These are phyloP conservation scores for Trichosporon coremiiforme DNA, from an alignment of 1,284 basidiomycete genomes.

Conservation along the genomic window DNA sequence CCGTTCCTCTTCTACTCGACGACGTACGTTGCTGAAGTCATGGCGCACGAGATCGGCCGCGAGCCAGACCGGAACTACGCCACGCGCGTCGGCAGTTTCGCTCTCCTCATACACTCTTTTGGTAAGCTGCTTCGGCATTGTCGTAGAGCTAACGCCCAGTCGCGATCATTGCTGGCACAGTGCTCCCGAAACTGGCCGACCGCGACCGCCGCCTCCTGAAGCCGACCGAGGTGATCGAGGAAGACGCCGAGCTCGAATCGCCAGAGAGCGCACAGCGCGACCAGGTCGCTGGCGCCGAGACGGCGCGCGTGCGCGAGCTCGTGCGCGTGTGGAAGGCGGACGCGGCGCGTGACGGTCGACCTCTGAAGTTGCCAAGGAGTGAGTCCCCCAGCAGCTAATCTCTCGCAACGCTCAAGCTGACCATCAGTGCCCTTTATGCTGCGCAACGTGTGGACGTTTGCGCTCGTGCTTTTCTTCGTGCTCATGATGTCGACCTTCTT, in stretches of 20 bases:
- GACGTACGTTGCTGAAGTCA: constrained; percentile 86
- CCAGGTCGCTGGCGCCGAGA: constrained; percentile 61
- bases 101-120: constrained; percentile 86
- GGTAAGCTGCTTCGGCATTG: constrained; percentile 59
- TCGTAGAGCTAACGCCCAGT: constrained; percentile 3
- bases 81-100: constrained; percentile 81
- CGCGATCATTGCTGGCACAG: constrained; percentile 76
- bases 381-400: constrained; percentile 16
- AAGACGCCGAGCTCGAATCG: constrained; percentile 58
- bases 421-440: constrained; percentile 73
- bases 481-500: constrained; percentile 82
- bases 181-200: constrained; percentile 78
- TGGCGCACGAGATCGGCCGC: constrained; percentile 71
- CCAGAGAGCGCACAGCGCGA: constrained; percentile 1
- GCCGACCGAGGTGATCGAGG: constrained; percentile 53
- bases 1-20: constrained; percentile 95
- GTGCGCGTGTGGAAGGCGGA: constrained; percentile 82
- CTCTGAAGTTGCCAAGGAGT: constrained; percentile 72
- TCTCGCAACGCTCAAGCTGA: constrained; percentile 4
- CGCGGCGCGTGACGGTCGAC: constrained; percentile 69
- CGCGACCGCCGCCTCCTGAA: constrained; percentile 75
- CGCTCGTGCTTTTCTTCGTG: constrained; percentile 73
- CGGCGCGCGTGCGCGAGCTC: constrained; percentile 66
- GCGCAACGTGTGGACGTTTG: constrained; percentile 87
- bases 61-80: constrained; percentile 79